A percentile compares a stretch with the other conserved stretches of the same genome.
Evolutionary conservation across 2,329 filamentous ascomycete genomes (phyloP).

Genomic region (Emergomyces orientalis): DNA sequence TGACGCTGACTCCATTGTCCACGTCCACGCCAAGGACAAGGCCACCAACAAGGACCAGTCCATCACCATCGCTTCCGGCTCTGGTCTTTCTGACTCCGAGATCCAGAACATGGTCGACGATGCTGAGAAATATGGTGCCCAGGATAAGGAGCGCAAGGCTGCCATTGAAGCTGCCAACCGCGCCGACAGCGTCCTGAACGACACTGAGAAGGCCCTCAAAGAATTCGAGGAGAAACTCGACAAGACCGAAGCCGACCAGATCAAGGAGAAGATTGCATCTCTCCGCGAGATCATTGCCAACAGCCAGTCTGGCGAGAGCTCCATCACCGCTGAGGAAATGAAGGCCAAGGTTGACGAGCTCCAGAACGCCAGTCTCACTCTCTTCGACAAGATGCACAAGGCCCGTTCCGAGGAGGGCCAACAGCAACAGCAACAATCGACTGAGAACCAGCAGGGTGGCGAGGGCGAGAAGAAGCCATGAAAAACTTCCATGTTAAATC

Average conservation of each 20-base stretch:
- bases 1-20: conserved; percentile 93
- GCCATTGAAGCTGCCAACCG: conserved; percentile 96
- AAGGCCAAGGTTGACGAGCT: conserved; percentile 99
- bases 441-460: conserved; percentile 30
- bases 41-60: conserved; percentile 99
- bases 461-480: conserved; percentile 67
- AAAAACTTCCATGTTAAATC: conserved; percentile 21
- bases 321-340: conserved; percentile 78
- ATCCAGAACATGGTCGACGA: conserved; percentile 97
- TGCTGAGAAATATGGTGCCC: conserved; percentile 90
- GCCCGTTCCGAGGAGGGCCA: conserved; percentile 61
- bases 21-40: conserved; percentile 98
- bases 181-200: conserved; percentile 89
- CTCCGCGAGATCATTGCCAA: conserved; percentile 87
- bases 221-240: conserved; percentile 93
- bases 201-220: conserved; percentile 96
- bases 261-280: conserved; percentile 82
- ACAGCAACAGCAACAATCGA: conserved; percentile 45
- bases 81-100: conserved; percentile 87
- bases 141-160: conserved; percentile 93
- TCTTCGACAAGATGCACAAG: conserved; percentile 99
- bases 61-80: conserved; percentile 96
- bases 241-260: conserved; percentile 86
- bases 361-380: conserved; percentile 86
- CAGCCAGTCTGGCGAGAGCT: conserved; percentile 86